Percentiles rank a stretch among this genome's conserved stretches.
phyloP scores from a whole-genome alignment of 2,329 filamentous ascomycete genomes.

The Diaporthe capsici region DNA sequence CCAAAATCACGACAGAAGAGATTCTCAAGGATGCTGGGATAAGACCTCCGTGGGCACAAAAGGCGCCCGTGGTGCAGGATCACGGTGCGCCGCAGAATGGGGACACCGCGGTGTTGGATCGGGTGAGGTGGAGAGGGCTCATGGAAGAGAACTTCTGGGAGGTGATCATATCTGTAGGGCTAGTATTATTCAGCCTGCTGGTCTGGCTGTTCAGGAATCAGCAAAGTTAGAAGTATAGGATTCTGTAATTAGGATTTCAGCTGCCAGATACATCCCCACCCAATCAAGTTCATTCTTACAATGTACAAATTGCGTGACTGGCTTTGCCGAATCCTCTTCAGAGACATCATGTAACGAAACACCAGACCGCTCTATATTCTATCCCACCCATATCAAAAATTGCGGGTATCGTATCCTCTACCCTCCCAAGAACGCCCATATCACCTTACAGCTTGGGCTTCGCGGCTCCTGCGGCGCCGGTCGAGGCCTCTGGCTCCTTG shows the following conservation, averaged over 20 bases:
- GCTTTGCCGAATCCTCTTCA: too few relatives aligned
- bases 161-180: background rate
- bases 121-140: conserved; percentile 32
- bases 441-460: conserved; percentile 37
- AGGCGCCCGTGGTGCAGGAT: conserved; percentile 43
- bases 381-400: background rate
- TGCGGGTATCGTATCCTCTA: conserved; percentile 17
- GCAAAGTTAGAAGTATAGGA: background rate
- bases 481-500: conserved; percentile 30
- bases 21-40: conserved; percentile 54
- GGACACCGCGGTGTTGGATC: conserved; percentile 37
- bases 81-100: conserved; percentile 44
- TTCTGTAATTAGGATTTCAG: background rate
- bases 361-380: conserved; percentile 8
- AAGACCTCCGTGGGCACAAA: conserved; percentile 49
- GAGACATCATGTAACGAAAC: background rate
- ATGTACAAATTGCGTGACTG: background rate
- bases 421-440: background rate
- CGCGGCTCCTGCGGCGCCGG: background rate
- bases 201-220: conserved; percentile 3
- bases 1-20: conserved; percentile 69
- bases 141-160: conserved; percentile 32
- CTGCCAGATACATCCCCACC: background rate
- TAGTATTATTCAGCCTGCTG: conserved; percentile 4
- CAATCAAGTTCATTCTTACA: background rate